Conservation (phyloP, 176 grass and related monocot genomes). For the Carex cristatella region DNA sequence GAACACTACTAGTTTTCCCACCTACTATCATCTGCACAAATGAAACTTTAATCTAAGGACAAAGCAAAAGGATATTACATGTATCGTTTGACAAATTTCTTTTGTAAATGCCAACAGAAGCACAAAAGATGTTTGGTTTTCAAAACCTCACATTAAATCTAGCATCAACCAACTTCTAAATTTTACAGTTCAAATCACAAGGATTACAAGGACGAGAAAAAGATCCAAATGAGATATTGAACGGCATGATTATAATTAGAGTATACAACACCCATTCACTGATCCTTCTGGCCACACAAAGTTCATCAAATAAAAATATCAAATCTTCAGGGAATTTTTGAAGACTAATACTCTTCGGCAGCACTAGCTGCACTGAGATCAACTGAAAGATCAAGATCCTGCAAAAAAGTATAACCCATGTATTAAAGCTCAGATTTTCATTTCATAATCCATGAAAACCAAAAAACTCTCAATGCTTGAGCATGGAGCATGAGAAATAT, state of each 20-base stretch:
- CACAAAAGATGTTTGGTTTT: not conserved
- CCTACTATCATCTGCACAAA: too few species aligned
- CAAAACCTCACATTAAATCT: conserved; percentile 13
- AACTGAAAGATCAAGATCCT: conserved; percentile 69
- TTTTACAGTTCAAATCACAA: conserved; percentile 19
- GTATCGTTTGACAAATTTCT: not conserved
- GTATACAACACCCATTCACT: not conserved
- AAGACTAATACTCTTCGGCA: conserved; percentile 54
- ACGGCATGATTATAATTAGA: not conserved
- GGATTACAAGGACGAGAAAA: not conserved
- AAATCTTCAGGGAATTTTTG: conserved; percentile 6
- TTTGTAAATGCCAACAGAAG: not conserved
- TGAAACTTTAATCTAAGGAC: not conserved
- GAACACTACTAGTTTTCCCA: too few species aligned
- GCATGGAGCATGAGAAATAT: conserved; percentile 10
- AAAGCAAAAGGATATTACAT: not conserved
- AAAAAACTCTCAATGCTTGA: not conserved
- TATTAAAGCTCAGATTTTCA: conserved; percentile 15
- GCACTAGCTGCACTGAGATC: conserved; percentile 91
- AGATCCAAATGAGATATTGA: conserved; percentile 18
- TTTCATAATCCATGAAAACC: not conserved
- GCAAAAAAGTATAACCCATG: not conserved
- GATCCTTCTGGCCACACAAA: conserved; percentile 11
- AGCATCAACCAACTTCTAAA: not conserved
- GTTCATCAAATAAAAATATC: conserved; percentile 16